phyloP scores from a whole-genome alignment of 1,284 basidiomycete species.

The Ustilago bromivora region DNA sequence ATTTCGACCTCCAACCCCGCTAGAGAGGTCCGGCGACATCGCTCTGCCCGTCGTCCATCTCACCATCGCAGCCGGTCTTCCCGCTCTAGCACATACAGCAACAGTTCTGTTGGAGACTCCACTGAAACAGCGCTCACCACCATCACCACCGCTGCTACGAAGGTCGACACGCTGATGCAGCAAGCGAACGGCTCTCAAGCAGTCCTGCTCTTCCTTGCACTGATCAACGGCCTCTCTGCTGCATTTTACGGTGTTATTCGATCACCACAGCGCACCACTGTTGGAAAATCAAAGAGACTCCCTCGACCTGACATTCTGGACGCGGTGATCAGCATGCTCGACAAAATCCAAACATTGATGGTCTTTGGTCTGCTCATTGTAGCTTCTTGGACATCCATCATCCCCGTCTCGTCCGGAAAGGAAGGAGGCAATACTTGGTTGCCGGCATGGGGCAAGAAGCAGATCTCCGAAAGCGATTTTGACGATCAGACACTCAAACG shows the following conservation, averaged over 20 bases:
- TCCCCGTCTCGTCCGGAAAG: not conserved
- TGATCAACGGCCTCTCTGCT: slow-evolving; percentile 32
- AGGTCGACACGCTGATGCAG: slow-evolving; percentile 11
- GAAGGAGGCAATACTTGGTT: slow-evolving; percentile 11
- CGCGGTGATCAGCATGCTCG: slow-evolving; percentile 23
- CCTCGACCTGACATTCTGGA: slow-evolving; percentile 16
- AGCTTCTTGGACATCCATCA: slow-evolving; percentile 29
- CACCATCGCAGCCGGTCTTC: slow-evolving; percentile 27
- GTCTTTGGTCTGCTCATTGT: slow-evolving; percentile 33
- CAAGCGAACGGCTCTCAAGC: slow-evolving; percentile 11
- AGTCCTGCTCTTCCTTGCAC: slow-evolving; percentile 23
- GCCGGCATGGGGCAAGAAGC: slow-evolving; percentile 7
- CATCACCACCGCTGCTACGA: not conserved
- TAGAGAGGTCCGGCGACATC: slow-evolving; percentile 15
- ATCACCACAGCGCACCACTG: not conserved
- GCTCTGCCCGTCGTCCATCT: slow-evolving; percentile 12
- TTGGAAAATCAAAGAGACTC: not conserved
- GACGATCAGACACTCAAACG: slow-evolving; percentile 16
- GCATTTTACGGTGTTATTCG: slow-evolving; percentile 16
- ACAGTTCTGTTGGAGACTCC: not conserved
- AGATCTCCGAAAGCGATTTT: not conserved
- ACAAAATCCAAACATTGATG: slow-evolving; percentile 34
- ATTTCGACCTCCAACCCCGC: slow-evolving; percentile 8
- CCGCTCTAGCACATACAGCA: slow-evolving; percentile 12
- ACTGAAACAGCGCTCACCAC: slow-evolving; percentile 7